Percentiles rank a stretch among this genome's conserved stretches.
Conservation (phyloP, 176 grass and related monocot species). For the Carex scoparia region DNA sequence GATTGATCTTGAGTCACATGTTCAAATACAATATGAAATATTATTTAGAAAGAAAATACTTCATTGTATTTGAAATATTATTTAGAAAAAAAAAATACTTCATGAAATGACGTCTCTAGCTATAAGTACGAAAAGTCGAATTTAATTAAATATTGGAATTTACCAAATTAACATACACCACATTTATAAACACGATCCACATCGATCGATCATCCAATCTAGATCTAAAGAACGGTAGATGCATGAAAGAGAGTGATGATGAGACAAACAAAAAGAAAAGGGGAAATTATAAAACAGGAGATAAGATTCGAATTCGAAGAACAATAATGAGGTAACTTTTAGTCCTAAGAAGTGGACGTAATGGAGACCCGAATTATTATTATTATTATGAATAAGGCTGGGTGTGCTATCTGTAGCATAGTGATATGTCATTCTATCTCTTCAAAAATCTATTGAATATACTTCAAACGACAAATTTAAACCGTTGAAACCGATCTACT, state of each 20-base stretch:
- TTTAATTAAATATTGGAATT: not conserved
- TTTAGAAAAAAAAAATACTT: too few relatives aligned
- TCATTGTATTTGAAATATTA: not conserved
- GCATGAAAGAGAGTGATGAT: constrained; percentile 19
- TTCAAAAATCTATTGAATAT: too few relatives aligned
- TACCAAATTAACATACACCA: not conserved
- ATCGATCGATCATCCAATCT: not conserved
- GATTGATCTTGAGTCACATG: not conserved
- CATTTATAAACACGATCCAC: not conserved
- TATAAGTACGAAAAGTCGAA: too few relatives aligned
- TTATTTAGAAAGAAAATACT: not conserved
- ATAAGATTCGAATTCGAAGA: constrained; percentile 76
- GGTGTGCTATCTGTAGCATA: too few relatives aligned
- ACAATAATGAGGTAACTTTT: constrained; percentile 53
- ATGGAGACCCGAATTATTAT: constrained; percentile 29
- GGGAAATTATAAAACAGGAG: constrained; percentile 26
- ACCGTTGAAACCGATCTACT: too few relatives aligned
- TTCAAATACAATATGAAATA: not conserved
- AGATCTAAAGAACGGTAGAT: not conserved
- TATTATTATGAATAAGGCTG: not conserved
- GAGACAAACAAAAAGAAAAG: constrained; percentile 21
- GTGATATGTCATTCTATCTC: too few relatives aligned
- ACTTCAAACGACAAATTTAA: too few relatives aligned
- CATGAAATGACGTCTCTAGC: too few relatives aligned
- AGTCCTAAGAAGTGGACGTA: constrained; percentile 34